Conservation (phyloP, 805 yeast genomes). For the Candida khao-thaluensis region DNA sequence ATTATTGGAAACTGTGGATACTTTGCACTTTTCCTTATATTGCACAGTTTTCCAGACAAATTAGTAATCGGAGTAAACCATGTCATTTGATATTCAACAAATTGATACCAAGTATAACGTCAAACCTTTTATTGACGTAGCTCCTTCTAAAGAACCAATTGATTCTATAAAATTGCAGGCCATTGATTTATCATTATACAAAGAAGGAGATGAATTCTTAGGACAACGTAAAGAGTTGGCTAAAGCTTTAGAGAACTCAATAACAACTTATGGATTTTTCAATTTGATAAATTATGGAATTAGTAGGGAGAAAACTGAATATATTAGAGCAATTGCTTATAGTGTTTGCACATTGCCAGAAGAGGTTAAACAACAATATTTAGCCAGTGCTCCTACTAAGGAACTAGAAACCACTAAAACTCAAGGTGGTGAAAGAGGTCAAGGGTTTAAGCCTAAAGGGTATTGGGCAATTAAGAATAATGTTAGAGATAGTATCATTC, state of each 20-base stretch:
- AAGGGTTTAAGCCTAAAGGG: constrained; percentile 48
- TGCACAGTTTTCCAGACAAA: background rate
- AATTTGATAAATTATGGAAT: constrained; percentile 31
- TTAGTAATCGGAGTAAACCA: too few relatives aligned
- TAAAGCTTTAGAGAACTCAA: constrained; percentile 33
- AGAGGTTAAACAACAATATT: constrained; percentile 22
- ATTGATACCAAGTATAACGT: constrained; percentile 24
- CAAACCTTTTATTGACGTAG: constrained; percentile 24
- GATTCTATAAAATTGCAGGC: too few relatives aligned
- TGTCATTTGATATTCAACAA: too few relatives aligned
- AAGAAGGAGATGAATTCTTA: constrained; percentile 36
- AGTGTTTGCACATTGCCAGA: constrained; percentile 26
- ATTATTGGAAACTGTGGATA: too few relatives aligned
- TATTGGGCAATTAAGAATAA: constrained; percentile 49
- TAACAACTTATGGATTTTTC: constrained; percentile 46
- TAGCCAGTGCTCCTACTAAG: constrained; percentile 31
- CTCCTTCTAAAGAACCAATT: constrained; percentile 21
- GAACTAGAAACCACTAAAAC: constrained; percentile 27
- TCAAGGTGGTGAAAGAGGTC: constrained; percentile 47
- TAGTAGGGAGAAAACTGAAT: constrained; percentile 18
- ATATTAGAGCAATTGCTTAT: constrained; percentile 24
- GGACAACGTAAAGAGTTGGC: constrained; percentile 34
- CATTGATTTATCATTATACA: constrained; percentile 28
- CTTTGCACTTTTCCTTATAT: too few relatives aligned
- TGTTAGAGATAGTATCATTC: constrained; percentile 43